Base-by-base conservation (phyloP, 805 yeast genomes). In the Lipomyces sp. region DNA sequence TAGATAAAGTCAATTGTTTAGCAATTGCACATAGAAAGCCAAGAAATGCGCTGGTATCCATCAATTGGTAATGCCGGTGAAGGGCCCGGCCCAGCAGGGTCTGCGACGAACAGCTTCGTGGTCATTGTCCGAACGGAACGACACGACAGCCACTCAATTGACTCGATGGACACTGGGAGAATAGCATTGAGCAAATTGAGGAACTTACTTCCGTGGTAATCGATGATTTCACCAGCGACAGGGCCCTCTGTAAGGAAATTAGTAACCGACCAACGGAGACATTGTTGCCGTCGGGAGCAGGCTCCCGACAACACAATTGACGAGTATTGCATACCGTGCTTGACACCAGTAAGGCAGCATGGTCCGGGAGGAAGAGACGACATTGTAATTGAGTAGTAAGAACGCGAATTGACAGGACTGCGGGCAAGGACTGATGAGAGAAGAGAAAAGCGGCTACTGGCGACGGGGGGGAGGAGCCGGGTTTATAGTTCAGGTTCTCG, bases 291-390 rank as follows among this genome's bases (percentile, higher is more conserved):
- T n/a, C 26, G 24, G 4, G 16, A 16, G 31, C 28, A 40, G 22
- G 24, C 23, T 21, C 2, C 16, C 33, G 5, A 26, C 39, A 19
- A 33, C 33, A 23, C 19, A 39, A n/a, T 7, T 13, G n/a, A 21
- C 13, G 29, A 26, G 29, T 26, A 26, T 10, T 7, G 44, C 56
- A 24, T 37, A 55, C 59, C 59, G 38, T 55, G 59, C 49, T 55
- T 45, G 22, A 55, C 57, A 22, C 59, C 59, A 38, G 58, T 47
- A 31, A 52, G 49, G 58, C 59, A 55, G 59, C 59, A 55, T 19
- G 34, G 28, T 44, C 59, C 59, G 39, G 59, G 59, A 24, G 54
- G 39, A 46, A 39, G 46, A n/a, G 59, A 45, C 38, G 59, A 36
- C 59, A 55, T 55, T 46, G 19, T 36, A 8, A 38, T 5, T 38